These are phyloP conservation scores for Discostella stelligera DNA, from an alignment of 352 stramenopile genomes.

Conservation along the genomic window DNA sequence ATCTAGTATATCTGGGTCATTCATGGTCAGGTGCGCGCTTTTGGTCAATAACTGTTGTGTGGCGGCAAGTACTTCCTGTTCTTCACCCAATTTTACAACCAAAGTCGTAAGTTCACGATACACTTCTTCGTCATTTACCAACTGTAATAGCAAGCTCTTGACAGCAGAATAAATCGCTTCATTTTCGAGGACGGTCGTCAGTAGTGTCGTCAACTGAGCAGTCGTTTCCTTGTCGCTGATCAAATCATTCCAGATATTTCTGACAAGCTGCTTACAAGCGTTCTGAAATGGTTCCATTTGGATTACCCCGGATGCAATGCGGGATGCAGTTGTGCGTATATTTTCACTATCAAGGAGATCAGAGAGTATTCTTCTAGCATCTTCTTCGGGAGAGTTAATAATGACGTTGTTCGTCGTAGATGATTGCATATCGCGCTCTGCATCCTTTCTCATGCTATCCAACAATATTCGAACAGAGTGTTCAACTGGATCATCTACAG, in stretches of 20 bases:
- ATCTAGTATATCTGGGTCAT: constrained; percentile 80
- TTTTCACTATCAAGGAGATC: constrained; percentile 44
- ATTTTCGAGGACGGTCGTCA: constrained; percentile 74
- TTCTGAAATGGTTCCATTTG: constrained; percentile 64
- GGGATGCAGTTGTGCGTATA: constrained; percentile 36
- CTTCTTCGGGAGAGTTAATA: constrained; percentile 45
- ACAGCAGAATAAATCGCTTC: constrained; percentile 62
- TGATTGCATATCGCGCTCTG: constrained; percentile 5
- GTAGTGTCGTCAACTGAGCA: constrained; percentile 65
- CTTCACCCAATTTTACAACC: constrained; percentile 64
- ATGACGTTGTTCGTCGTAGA: neutral
- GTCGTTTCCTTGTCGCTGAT: constrained; percentile 71
- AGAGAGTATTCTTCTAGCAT: constrained; percentile 49
- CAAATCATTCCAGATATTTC: constrained; percentile 72
- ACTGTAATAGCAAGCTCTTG: constrained; percentile 59
- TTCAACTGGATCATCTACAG: constrained; percentile 49
- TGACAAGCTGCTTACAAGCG: constrained; percentile 57
- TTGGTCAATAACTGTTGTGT: constrained; percentile 69
- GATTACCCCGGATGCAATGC: constrained; percentile 57
- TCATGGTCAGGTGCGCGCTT: constrained; percentile 73
- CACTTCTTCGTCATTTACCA: constrained; percentile 76
- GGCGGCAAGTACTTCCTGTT: constrained; percentile 61
- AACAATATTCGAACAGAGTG: constrained; percentile 53
- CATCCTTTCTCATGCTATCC: constrained; percentile 21
- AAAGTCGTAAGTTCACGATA: constrained; percentile 69